Percentiles rank a stretch among this genome's conserved stretches.
Conservation (phyloP, 2,329 filamentous ascomycete genomes). For the Paramyrothecium roridum region DNA sequence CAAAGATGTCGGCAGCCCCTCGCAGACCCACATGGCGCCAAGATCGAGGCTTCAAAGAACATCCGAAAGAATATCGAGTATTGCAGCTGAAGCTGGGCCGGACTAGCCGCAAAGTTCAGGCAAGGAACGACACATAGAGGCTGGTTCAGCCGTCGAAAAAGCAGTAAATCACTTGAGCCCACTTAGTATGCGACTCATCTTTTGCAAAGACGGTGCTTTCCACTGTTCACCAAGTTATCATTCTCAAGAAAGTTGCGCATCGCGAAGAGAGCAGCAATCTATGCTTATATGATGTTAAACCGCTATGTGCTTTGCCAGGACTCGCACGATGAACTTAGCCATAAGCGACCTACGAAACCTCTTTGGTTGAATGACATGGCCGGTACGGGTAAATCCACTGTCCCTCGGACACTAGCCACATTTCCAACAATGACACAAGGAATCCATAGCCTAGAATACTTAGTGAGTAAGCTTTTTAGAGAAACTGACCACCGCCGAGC, state of each 20-base stretch:
- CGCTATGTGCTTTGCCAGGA: too few relatives aligned
- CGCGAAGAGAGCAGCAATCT: neutral
- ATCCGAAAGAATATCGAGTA: slow-evolving; percentile 3
- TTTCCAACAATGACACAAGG: too few relatives aligned
- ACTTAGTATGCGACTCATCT: neutral
- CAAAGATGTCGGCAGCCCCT: slow-evolving; percentile 5
- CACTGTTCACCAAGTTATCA: neutral
- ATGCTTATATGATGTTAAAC: too few relatives aligned
- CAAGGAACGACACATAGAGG: slow-evolving; percentile 3
- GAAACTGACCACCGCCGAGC: too few relatives aligned
- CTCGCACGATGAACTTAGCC: neutral
- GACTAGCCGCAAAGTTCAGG: slow-evolving; percentile 5
- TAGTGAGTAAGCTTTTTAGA: too few relatives aligned
- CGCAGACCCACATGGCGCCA: slow-evolving; percentile 3
- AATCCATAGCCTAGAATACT: too few relatives aligned
- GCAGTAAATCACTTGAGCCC: neutral
- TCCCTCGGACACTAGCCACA: slow-evolving; percentile 26
- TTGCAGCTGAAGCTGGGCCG: neutral
- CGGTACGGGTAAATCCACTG: slow-evolving; percentile 36
- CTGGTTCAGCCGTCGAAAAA: slow-evolving; percentile 8
- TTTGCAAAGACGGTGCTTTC: neutral
- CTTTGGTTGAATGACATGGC: slow-evolving; percentile 36
- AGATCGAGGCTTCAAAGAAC: neutral
- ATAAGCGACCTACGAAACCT: slow-evolving; percentile 24
- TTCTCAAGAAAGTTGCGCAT: slow-evolving; percentile 12